A percentile compares a stretch with the other conserved stretches of the same genome.
Conservation (phyloP, 108 stramenopile species). For the Seminavis robusta region DNA sequence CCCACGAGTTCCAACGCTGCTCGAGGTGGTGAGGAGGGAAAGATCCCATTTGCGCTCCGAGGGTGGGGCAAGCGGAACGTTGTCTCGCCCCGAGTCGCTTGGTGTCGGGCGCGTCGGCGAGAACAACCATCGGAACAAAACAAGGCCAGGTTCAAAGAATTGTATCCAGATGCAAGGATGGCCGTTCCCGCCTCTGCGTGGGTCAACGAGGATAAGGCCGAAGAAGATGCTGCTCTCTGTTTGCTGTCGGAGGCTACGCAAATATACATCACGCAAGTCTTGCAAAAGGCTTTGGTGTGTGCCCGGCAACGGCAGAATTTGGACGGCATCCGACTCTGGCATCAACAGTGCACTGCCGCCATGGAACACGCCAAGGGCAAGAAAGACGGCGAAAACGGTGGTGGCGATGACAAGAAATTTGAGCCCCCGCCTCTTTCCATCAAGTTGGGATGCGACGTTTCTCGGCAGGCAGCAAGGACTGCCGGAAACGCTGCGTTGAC, state of each 20-base stretch:
- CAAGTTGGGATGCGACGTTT: constrained; percentile 76
- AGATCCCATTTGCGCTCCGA: constrained; percentile 24
- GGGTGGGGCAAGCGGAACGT: constrained; percentile 71
- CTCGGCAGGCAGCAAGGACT: constrained; percentile 65
- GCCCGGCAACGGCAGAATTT: constrained; percentile 78
- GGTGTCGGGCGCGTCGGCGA: constrained; percentile 59
- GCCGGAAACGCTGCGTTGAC: constrained; percentile 81
- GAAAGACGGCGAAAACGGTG: constrained; percentile 8
- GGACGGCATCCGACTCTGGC: constrained; percentile 80
- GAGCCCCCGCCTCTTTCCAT: constrained; percentile 52
- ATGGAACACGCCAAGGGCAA: not conserved
- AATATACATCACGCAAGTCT: constrained; percentile 53
- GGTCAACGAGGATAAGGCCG: constrained; percentile 72
- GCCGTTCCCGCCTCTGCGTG: constrained; percentile 34
- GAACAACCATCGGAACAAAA: constrained; percentile 28
- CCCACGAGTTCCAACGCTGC: not conserved
- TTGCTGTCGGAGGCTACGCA: constrained; percentile 69
- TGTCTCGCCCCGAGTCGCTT: constrained; percentile 63
- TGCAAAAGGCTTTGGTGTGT: constrained; percentile 63
- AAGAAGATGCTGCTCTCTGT: constrained; percentile 63
- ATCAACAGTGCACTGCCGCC: constrained; percentile 36
- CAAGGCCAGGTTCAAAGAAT: constrained; percentile 4
- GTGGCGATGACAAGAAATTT: constrained; percentile 1
- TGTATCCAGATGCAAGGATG: constrained; percentile 2
- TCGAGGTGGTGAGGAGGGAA: not conserved